Percentiles rank a stretch among this genome's conserved stretches.
Conservation (phyloP, 768 basidiomycete genomes). For the Suillus brevipes region DNA sequence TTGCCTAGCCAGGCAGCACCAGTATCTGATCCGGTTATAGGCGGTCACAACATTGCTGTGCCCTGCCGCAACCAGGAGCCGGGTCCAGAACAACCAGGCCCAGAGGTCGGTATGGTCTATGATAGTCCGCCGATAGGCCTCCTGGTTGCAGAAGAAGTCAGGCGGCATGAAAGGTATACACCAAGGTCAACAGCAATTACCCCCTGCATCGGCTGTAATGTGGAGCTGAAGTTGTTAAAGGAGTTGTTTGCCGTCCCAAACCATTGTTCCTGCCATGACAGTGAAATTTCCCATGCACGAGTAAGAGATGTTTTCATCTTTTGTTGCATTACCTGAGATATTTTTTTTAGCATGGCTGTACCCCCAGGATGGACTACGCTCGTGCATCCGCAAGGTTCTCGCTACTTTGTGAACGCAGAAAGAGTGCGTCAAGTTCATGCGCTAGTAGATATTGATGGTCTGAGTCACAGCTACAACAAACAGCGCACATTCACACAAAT, state of each 20-base stretch:
- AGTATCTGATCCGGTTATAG: neutral
- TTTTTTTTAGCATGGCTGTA: neutral
- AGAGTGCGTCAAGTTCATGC: neutral
- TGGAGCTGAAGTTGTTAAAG: neutral
- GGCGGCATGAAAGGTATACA: constrained; percentile 12
- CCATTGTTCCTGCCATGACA: constrained; percentile 1
- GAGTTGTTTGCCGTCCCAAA: neutral
- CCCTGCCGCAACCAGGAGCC: constrained; percentile 1
- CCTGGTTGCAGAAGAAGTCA: constrained; percentile 17
- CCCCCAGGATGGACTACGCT: constrained; percentile 23
- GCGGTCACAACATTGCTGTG: neutral
- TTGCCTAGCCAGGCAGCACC: neutral
- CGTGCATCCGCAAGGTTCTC: constrained; percentile 13
- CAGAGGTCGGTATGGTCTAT: neutral
- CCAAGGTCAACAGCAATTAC: neutral
- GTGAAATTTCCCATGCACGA: constrained; percentile 6
- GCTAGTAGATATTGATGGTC: neutral
- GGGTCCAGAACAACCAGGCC: constrained; percentile 10
- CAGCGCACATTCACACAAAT: constrained; percentile 58
- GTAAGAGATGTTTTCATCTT: neutral
- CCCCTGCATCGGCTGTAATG: neutral
- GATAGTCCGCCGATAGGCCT: constrained; percentile 20
- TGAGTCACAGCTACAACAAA: neutral
- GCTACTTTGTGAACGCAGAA: neutral
- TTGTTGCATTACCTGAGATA: neutral